These are phyloP conservation scores for Mariannaea elegans DNA, from an alignment of 2,329 filamentous ascomycete species.

Conservation along the genomic window DNA sequence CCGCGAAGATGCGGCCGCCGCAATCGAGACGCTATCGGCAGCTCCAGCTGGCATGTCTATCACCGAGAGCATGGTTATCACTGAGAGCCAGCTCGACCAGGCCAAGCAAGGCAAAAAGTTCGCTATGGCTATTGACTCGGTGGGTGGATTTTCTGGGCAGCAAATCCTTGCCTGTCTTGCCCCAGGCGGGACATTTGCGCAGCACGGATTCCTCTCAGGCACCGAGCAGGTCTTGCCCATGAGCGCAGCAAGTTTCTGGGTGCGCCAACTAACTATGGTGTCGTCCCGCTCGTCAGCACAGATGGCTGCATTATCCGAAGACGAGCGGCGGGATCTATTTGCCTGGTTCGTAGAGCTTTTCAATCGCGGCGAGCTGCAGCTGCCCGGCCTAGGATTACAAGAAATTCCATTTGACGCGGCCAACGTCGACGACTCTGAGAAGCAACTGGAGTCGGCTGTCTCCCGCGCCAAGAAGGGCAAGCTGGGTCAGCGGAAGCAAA, in stretches of 20 bases:
- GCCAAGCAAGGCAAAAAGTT: neutral
- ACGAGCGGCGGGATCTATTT: neutral
- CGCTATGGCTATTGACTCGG: neutral
- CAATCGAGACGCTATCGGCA: neutral
- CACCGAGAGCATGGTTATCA: slow-evolving; percentile 1
- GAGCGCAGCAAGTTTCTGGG: neutral
- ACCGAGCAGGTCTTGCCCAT: neutral
- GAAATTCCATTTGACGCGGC: neutral
- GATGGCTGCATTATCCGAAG: neutral
- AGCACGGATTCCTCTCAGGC: neutral
- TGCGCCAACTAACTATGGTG: neutral
- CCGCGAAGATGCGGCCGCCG: neutral
- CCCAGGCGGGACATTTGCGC: neutral
- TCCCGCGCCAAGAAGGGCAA: neutral
- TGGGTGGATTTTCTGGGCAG: neutral
- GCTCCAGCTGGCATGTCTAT: neutral
- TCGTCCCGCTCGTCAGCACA: neutral
- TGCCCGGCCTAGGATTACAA: neutral
- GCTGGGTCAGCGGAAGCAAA: neutral
- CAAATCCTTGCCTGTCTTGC: neutral
- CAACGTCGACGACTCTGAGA: neutral
- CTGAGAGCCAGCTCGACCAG: neutral
- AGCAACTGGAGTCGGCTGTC: neutral
- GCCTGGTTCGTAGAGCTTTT: neutral
- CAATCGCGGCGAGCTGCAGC: neutral